Evolutionary conservation across 768 basidiomycete genomes (phyloP).

Genomic region (Lyophyllum atratum): DNA sequence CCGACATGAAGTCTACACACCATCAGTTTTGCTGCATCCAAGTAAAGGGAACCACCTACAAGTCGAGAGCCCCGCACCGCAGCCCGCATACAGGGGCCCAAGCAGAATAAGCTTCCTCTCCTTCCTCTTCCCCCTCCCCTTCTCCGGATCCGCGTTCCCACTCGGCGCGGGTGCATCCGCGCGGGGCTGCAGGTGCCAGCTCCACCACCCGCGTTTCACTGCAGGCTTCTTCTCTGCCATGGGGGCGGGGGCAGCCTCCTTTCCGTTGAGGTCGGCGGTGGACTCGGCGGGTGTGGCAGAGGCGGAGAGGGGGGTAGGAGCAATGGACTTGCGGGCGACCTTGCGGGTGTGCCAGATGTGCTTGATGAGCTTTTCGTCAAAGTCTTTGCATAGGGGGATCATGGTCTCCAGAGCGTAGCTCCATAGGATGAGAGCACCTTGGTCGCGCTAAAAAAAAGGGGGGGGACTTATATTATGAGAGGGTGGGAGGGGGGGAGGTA

Average conservation of each 20-base stretch:
- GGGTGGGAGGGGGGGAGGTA: not conserved
- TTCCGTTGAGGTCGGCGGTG: constrained; percentile 37
- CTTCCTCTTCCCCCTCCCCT: constrained; percentile 31
- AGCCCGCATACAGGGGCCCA: constrained; percentile 72
- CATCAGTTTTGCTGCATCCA: not conserved
- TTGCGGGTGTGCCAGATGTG: constrained; percentile 70
- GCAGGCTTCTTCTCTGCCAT: constrained; percentile 12
- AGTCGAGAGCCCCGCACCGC: constrained; percentile 61
- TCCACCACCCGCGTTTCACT: constrained; percentile 39
- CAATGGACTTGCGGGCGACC: constrained; percentile 20
- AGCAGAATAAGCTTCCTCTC: constrained; percentile 54
- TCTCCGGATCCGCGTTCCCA: constrained; percentile 37
- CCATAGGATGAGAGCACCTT: constrained; percentile 80
- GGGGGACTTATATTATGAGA: too few relatives aligned
- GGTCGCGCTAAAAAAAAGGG: constrained; percentile 68
- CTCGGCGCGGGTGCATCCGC: too few relatives aligned
- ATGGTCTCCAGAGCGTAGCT: constrained; percentile 69
- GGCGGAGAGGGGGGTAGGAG: constrained; percentile 13
- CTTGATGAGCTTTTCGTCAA: constrained; percentile 78
- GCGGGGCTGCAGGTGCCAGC: constrained; percentile 44
- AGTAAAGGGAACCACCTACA: constrained; percentile 37
- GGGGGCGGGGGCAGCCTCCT: constrained; percentile 7
- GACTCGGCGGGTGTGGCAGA: constrained; percentile 16
- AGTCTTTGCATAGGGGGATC: constrained; percentile 69
- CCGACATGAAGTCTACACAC: constrained; percentile 55